Conservation (phyloP, 768 basidiomycete genomes). For the Rhodosporidiobolus odoratus region DNA sequence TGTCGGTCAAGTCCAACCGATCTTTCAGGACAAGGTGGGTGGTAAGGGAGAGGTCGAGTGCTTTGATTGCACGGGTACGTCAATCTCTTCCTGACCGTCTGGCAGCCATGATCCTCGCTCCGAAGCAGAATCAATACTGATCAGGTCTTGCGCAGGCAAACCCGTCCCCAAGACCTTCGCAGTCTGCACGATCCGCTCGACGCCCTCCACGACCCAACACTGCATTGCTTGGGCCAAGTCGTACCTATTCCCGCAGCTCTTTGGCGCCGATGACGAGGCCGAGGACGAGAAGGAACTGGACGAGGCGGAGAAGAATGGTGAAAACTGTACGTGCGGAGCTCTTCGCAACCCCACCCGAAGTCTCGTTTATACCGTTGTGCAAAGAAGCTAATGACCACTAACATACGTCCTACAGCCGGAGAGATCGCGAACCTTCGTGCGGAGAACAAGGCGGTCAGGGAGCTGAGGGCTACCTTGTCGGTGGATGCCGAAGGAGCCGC, state of each 20-base stretch:
- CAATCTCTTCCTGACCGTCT: too few relatives aligned
- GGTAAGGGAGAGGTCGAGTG: conserved; percentile 93
- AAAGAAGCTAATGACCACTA: too few relatives aligned
- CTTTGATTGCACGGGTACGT: conserved; percentile 69
- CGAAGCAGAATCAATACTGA: too few relatives aligned
- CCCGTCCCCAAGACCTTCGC: conserved; percentile 90
- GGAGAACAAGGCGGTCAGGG: conserved; percentile 79
- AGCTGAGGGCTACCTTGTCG: conserved; percentile 65
- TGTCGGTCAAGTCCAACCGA: conserved; percentile 90
- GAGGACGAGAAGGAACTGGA: conserved; percentile 76
- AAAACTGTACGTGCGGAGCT: conserved; percentile 63
- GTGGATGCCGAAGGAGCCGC: conserved; percentile 54
- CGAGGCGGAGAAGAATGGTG: conserved; percentile 83
- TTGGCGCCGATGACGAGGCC: conserved; percentile 75
- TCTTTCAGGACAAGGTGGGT: conserved; percentile 49
- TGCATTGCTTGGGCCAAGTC: conserved; percentile 99
- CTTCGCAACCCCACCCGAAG: too few relatives aligned
- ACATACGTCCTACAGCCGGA: conserved; percentile 56
- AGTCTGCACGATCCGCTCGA: conserved; percentile 94
- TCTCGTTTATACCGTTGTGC: too few relatives aligned
- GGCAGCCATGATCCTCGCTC: neutral
- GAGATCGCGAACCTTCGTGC: conserved; percentile 85
- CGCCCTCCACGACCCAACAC: conserved; percentile 93
- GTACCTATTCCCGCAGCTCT: conserved; percentile 92
- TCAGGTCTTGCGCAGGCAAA: conserved; percentile 50